Base-by-base conservation (phyloP, 495 filamentous ascomycete species). In the Tuber borchii region DNA sequence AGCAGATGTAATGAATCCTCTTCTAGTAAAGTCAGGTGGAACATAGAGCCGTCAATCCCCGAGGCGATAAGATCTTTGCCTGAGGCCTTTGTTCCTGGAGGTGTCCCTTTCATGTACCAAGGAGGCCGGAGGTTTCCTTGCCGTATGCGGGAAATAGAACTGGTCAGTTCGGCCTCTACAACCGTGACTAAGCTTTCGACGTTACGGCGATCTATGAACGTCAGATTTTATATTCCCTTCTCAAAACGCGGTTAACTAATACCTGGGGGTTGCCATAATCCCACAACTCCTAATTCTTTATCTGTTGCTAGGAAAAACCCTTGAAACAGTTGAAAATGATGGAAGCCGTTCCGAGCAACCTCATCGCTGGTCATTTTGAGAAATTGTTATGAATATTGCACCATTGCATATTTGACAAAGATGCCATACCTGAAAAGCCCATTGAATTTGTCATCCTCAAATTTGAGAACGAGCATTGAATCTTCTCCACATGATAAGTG, bases 1-100 rank as follows among this genome's bases (percentile, higher is more conserved):
- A 83, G 68, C 5, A 83, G 71, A 44, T 71, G 76, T 26, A 83
- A 71, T 46, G 81, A 73, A 22, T 51, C 39, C 75, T 77, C 70
- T 34, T 79, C 74, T 26, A 83, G 44, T n/a, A 83, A 46, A 19
- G 81, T 83, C 39, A 83, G 73, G 37, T 83, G 81, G 45, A 79
- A 83, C 46, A 83, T 83, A 17, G 75, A 78, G 39, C 81, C 81
- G 61, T 83, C 82, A 43, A 83, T 75, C 40, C 81, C 81, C 71
- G 81, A 65, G 40, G 81, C 81, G 56, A 83, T 83, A 31, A 83
- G 75, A 73, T 81, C 80, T 42, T 80, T 71, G 7, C 74, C 75
- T 19, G 72, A 75, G 45, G 75, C 71, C 26, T 80, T 31, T 40
- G 80, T 74, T 1, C 81, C 81, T 26, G 81, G 81, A 31, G 73